Evolutionary conservation across 345 rosid species (phyloP).

Genomic region (Firmiana major): DNA sequence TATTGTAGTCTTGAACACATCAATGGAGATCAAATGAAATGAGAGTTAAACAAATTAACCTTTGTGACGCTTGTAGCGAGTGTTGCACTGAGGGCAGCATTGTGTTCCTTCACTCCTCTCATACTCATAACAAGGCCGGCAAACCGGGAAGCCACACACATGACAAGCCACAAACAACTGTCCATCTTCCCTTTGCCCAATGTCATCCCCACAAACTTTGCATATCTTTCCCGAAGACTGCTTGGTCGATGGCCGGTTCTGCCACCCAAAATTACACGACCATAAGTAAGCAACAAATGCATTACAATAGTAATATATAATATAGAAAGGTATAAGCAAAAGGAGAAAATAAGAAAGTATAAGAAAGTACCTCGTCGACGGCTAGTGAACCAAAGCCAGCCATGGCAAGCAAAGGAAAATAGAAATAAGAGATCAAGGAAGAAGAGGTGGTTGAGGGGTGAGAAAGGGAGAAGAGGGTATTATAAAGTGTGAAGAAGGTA

Average conservation of each 20-base stretch:
- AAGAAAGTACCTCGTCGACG: constrained; percentile 4
- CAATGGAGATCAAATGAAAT: neutral
- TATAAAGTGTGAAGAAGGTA: neutral
- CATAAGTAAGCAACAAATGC: neutral
- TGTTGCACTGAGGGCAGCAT: constrained; percentile 87
- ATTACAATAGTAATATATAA: neutral
- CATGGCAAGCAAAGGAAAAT: neutral
- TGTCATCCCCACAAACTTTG: constrained; percentile 76
- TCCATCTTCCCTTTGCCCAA: constrained; percentile 56
- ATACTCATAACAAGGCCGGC: constrained; percentile 84
- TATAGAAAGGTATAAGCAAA: neutral
- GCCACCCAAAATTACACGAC: neutral
- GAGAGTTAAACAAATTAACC: constrained; percentile 28
- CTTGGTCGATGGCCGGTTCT: constrained; percentile 6
- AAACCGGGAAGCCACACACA: constrained; percentile 79
- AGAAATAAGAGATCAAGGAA: no score
- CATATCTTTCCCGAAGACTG: constrained; percentile 28
- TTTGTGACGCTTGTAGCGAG: constrained; percentile 85
- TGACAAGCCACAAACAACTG: constrained; percentile 66
- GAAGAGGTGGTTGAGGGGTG: neutral
- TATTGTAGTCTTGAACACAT: neutral
- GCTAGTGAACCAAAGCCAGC: constrained; percentile 16
- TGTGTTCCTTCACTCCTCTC: constrained; percentile 88
- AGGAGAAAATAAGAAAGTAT: no score
- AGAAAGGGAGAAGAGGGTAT: neutral